Evolutionary conservation across 2,329 filamentous ascomycete species (phyloP).

Genomic region (Hymenoscyphus fructigenus): DNA sequence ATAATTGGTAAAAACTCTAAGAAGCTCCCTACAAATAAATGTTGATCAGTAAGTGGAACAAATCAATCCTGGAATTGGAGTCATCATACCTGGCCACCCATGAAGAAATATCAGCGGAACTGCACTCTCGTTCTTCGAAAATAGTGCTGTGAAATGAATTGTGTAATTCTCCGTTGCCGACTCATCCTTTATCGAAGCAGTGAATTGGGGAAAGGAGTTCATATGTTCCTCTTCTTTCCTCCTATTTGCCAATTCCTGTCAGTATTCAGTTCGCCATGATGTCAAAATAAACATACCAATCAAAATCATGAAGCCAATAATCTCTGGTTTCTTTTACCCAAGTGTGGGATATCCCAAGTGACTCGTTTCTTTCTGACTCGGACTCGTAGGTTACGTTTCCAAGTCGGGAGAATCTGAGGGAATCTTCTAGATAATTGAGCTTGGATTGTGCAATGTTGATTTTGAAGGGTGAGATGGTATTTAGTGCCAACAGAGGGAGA

Average conservation of each 20-base stretch:
- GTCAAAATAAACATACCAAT: not conserved
- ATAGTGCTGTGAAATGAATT: not conserved
- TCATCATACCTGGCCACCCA: not conserved
- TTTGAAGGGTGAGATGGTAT: not conserved
- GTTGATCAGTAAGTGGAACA: too few relatives aligned
- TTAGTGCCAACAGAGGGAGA: not conserved
- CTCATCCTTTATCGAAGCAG: not conserved
- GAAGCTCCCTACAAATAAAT: slow-evolving; percentile 36
- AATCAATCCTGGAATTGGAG: too few relatives aligned
- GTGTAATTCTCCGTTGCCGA: not conserved
- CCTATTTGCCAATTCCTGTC: not conserved
- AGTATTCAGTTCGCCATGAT: not conserved
- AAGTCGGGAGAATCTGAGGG: not conserved
- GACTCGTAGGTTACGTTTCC: not conserved
- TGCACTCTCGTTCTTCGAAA: not conserved
- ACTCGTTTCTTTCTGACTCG: not conserved
- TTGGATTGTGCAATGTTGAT: not conserved
- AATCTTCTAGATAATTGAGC: not conserved
- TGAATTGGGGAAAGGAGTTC: not conserved
- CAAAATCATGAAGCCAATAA: not conserved
- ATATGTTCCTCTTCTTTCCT: not conserved
- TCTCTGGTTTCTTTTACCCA: not conserved
- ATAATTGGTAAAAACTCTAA: slow-evolving; percentile 56
- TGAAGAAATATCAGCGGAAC: not conserved
- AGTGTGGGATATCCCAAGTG: not conserved